Base-by-base conservation (phyloP, 331 rosid genomes). In the Arachis monticola region DNA sequence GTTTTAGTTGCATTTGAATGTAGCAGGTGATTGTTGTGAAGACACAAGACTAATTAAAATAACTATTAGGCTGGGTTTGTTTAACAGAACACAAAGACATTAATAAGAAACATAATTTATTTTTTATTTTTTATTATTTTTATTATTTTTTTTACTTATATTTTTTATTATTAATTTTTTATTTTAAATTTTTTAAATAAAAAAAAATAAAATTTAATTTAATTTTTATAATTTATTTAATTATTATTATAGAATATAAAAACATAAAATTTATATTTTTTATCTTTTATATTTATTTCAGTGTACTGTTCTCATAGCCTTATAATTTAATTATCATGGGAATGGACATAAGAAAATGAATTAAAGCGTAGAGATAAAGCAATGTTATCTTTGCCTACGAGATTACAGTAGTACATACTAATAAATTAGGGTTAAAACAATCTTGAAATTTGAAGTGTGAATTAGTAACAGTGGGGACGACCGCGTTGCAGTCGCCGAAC, bases 401-500 rank as follows among this genome's bases (percentile, higher is more conserved):
- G 63, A 79, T 31, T 42, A 67, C 44, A 62, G 60, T 14, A 4
- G 14, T 14, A 55, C 30, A 14, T 0, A 62, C 30, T 5, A 4
- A 6, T 14, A 55, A 22, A 14, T 2, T 77, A 72, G 76, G 2
- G 55, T 56, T 48, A 74, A 74, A 77, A 76, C 80, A 84, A 77
- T 73, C 76, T 84, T 76, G 81, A 84, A 65, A 81, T 53, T 46
- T 60, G 83, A 59, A 66, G 58, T 58, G 32, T 70, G 32, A 35
- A 71, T 82, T 82, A 89, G 90, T 27, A 27, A 27, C 88, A 78
- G 41, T 72, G 83, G 92, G 71, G 88, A 81, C 77, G 89, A 79
- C 83, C 76, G 80, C 95, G 93, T 81, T 77, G 70, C 89, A 61
- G 85, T 87, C 86, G 91, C 86, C 91, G 90, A 80, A 88, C 84